Percentiles rank a stretch among this genome's conserved stretches.
Evolutionary conservation across 345 rosid species (phyloP).

Genomic region (Sonneratia alba): DNA sequence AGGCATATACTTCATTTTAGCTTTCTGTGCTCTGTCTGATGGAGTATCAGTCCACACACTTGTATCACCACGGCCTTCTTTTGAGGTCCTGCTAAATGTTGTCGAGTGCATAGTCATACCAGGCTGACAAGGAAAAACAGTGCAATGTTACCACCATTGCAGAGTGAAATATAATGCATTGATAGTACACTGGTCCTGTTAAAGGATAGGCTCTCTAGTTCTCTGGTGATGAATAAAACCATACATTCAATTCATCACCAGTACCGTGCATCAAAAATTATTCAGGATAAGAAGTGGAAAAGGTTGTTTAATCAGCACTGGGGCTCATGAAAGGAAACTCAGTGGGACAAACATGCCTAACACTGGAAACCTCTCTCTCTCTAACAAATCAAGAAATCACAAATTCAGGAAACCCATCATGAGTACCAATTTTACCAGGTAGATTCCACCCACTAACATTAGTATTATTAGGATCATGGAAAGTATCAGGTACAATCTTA

Average conservation of each 20-base stretch:
- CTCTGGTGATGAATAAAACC: neutral
- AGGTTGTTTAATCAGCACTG: too few relatives aligned
- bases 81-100: slow-evolving; percentile 48
- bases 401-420: neutral
- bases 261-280: neutral
- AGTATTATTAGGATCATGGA: neutral
- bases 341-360: neutral
- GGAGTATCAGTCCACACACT: slow-evolving; percentile 86
- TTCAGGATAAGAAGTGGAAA: neutral
- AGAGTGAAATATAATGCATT: neutral
- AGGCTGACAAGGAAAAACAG: slow-evolving; percentile 35
- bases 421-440: neutral
- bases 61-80: slow-evolving; percentile 90
- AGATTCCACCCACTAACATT: neutral
- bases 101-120: slow-evolving; percentile 68
- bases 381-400: neutral
- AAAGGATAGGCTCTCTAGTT: neutral
- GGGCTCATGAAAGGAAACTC: neutral
- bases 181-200: neutral
- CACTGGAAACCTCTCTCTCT: neutral
- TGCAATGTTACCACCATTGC: neutral
- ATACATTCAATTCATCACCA: neutral
- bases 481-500: slow-evolving; percentile 11
- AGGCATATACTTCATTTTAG: slow-evolving; percentile 56
- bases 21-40: slow-evolving; percentile 72